Evolutionary conservation across 2,329 filamentous ascomycete species (phyloP).

Genomic region (Ceratocystis papillata): DNA sequence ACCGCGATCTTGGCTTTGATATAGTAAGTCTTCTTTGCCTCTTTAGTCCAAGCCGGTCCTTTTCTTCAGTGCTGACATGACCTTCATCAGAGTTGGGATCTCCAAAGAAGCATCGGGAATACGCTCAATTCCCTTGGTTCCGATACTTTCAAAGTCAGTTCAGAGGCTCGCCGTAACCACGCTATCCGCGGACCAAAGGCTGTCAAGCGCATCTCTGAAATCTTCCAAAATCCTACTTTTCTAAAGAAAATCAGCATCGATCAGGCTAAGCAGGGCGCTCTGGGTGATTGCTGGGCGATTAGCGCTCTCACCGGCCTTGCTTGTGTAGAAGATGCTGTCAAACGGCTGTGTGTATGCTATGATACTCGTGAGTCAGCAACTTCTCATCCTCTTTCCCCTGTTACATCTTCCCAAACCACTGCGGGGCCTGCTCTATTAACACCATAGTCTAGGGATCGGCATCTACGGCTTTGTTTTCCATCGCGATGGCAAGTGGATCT

Average conservation of each 20-base stretch:
- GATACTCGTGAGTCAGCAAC: constrained; percentile 43
- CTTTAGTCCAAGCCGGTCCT: constrained; percentile 28
- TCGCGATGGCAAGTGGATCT: constrained; percentile 82
- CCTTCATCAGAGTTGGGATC: constrained; percentile 48
- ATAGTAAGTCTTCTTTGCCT: constrained; percentile 37
- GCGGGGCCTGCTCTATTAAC: neutral
- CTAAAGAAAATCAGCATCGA: constrained; percentile 53
- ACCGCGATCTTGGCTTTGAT: constrained; percentile 55
- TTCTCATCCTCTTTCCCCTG: neutral
- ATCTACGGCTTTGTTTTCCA: constrained; percentile 88
- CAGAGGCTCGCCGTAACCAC: constrained; percentile 28
- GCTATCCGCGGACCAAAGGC: constrained; percentile 53
- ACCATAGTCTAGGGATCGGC: constrained; percentile 43
- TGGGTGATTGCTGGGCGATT: constrained; percentile 78
- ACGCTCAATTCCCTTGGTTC: constrained; percentile 45
- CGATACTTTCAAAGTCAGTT: constrained; percentile 41
- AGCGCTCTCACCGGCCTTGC: constrained; percentile 66
- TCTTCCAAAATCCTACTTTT: constrained; percentile 64
- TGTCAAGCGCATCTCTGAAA: constrained; percentile 64
- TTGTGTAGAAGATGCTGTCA: constrained; percentile 59
- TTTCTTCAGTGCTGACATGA: neutral
- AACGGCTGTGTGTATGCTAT: constrained; percentile 63
- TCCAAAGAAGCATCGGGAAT: constrained; percentile 52
- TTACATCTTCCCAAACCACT: neutral
- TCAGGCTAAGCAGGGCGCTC: constrained; percentile 65